These are phyloP conservation scores for Sugiyamaella mastotermitis DNA, from an alignment of 805 yeast genomes.

Conservation along the genomic window DNA sequence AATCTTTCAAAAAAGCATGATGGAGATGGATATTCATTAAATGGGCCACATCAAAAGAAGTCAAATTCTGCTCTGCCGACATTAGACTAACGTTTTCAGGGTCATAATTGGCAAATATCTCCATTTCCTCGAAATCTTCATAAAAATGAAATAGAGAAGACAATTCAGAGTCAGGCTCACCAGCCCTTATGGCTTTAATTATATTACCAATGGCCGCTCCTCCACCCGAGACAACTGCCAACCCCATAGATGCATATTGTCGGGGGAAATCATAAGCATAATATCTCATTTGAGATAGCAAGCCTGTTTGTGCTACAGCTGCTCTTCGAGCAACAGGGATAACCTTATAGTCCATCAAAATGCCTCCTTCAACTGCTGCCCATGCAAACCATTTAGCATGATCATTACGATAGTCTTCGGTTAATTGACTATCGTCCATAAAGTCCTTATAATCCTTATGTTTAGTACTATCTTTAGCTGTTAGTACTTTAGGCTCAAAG, in stretches of 20 bases:
- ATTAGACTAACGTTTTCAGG: conserved; percentile 14
- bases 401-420: conserved; percentile 6
- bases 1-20: conserved; percentile 20
- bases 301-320: conserved; percentile 6
- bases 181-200: conserved; percentile 7
- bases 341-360: conserved; percentile 21
- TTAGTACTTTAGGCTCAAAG: conserved; percentile 24
- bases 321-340: conserved; percentile 21
- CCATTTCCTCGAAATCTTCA: conserved; percentile 6
- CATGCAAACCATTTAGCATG: conserved; percentile 22
- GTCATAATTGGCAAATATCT: conserved; percentile 21
- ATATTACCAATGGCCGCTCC: conserved; percentile 9
- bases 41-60: conserved; percentile 16
- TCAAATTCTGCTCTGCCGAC: conserved; percentile 7
- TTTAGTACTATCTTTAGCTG: conserved; percentile 12
- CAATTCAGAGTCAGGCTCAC: conserved; percentile 7
- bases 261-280: conserved; percentile 17
- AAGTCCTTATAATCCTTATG: conserved; percentile 14
- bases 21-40: conserved; percentile 26
- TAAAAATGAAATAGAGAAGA: conserved; percentile 6
- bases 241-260: conserved; percentile 19
- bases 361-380: conserved; percentile 22
- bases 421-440: conserved; percentile 1
- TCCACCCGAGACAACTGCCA: conserved; percentile 14
- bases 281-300: conserved; percentile 10